Base-by-base conservation (phyloP, 179 eudicot genomes). In the Gypsophila paniculata region DNA sequence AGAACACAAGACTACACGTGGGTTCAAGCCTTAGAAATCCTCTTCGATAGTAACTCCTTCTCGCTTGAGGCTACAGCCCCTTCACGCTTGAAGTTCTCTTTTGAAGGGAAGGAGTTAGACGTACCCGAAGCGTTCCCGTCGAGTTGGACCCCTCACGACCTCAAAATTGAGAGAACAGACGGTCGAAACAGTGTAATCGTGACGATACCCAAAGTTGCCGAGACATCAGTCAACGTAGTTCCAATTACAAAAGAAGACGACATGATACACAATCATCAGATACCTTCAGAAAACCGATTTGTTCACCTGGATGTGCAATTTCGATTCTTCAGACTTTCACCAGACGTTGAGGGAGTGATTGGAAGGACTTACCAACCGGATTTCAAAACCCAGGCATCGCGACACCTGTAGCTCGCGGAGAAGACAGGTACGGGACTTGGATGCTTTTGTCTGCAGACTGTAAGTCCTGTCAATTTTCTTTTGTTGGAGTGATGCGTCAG, bases 1-100 rank as follows among this genome's bases (percentile, higher is more conserved):
- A 57, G 91, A 72, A 34, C 74, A 2, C 63, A 89, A 19, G 91
- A 89, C 80, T 85, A 65, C 78, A 90, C 91, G 5, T 87, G 94
- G 91, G 82, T 87, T 73, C 89, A 90, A 79, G 91, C 94, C 70
- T 75, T 90, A 0, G 89, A 88, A 29, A 36, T 89, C 79, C 71
- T 80, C 59, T 85, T 84, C 19, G 75, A 74, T 49, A 66, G 83
- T 13, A 88, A 87, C 80, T 72, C 65, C 10, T 74, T 87, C 76
- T 65, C 87, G 17, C 81, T 87, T 0, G 87, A 84, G 63, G 88
- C 91, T 13, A 84, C 77, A 34, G 77, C 72, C 26, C 84, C 86
- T 51, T 70, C 81, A 48, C 44, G 67, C 69, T 62, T 77, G 69
- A 77, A 68, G 39, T 72, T 77, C 67, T 72, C 80, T 13, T 77